A percentile compares a stretch with the other conserved stretches of the same genome.
These are phyloP conservation scores for Yarrowia yakushimensis DNA, from an alignment of 805 yeast genomes.

Conservation along the genomic window DNA sequence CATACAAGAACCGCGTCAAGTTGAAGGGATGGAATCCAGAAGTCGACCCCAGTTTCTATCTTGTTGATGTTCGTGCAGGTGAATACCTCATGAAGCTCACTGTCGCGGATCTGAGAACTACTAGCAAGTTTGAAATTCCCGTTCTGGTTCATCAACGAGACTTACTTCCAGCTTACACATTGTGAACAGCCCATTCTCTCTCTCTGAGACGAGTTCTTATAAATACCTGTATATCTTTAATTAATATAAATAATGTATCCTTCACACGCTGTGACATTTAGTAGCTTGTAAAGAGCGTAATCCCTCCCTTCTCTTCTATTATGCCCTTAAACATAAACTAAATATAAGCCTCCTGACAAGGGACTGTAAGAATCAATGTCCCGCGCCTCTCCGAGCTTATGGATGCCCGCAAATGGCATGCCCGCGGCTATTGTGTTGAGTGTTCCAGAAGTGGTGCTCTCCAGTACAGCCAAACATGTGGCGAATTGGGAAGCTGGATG, in stretches of 20 bases:
- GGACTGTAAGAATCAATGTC: neutral
- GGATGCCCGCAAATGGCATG: constrained; percentile 28
- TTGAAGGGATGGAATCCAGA: neutral
- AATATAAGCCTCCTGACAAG: neutral
- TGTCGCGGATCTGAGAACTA: neutral
- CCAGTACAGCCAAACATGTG: neutral
- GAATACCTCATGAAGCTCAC: neutral
- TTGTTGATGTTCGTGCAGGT: neutral
- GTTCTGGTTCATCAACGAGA: neutral
- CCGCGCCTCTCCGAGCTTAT: neutral
- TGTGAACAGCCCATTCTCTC: neutral
- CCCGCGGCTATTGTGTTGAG: constrained; percentile 22
- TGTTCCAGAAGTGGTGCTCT: neutral
- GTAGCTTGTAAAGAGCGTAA: neutral
- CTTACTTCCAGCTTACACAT: neutral
- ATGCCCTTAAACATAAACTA: neutral
- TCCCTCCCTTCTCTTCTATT: neutral
- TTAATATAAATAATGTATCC: neutral
- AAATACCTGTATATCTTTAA: neutral
- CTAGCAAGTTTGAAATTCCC: neutral
- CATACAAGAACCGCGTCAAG: neutral
- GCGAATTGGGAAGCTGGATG: constrained; percentile 6
- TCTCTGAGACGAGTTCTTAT: neutral
- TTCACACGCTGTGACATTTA: neutral
- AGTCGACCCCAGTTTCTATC: neutral